These are phyloP conservation scores for Gautieria morchelliformis DNA, from an alignment of 768 basidiomycete species.

Conservation along the genomic window DNA sequence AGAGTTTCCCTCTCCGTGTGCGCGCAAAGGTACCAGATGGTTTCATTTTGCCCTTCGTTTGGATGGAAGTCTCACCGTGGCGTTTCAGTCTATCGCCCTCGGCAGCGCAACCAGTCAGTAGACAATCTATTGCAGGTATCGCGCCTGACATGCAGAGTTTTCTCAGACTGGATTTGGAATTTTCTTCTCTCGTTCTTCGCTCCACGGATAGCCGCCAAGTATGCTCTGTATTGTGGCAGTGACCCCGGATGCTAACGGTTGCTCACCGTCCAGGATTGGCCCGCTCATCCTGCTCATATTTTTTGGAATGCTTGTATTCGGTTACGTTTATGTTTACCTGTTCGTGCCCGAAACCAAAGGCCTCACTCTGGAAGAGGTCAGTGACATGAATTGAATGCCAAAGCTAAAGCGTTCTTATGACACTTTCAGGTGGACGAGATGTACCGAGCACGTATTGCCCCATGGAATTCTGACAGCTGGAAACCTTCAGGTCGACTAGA, in stretches of 20 bases:
- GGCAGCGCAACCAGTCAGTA: conserved; percentile 48
- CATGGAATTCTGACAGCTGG: conserved; percentile 59
- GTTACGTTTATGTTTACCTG: conserved; percentile 63
- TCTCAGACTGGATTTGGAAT: conserved; percentile 59
- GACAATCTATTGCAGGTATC: too few species aligned
- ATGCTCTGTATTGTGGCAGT: conserved; percentile 11
- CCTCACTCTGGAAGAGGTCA: conserved; percentile 61
- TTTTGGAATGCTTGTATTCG: conserved; percentile 63
- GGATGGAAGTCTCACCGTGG: background rate
- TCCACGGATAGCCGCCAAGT: conserved; percentile 53
- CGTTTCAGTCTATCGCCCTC: conserved; percentile 47
- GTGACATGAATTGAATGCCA: conserved; percentile 1
- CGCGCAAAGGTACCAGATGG: conserved; percentile 41
- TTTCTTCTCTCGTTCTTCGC: conserved; percentile 67
- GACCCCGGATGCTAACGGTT: too few species aligned
- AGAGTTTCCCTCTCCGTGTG: conserved; percentile 75
- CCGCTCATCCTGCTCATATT: conserved; percentile 71
- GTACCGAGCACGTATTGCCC: conserved; percentile 55
- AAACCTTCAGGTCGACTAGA: conserved; percentile 27
- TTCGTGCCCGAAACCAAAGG: conserved; percentile 79
- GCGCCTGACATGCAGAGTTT: background rate
- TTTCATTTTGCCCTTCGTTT: background rate
- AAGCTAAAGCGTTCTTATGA: background rate
- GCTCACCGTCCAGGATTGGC: conserved; percentile 38
- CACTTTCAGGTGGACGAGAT: conserved; percentile 55